Conservation (phyloP, 257 asterid genomes). For the Eucommia ulmoides region DNA sequence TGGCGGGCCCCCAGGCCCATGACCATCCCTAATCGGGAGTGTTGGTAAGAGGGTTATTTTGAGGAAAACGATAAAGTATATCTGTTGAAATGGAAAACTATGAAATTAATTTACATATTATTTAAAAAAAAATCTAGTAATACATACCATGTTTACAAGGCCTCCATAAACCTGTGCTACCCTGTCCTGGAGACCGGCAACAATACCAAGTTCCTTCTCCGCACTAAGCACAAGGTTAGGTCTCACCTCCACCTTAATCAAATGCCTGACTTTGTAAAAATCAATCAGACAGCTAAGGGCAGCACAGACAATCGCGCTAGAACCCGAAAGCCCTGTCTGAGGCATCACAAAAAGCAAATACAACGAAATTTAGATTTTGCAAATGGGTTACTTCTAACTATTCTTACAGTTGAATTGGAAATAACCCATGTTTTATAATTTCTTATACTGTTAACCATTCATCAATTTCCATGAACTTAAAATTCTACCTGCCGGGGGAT, state of each 20-base stretch:
- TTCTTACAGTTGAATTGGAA: too few relatives aligned
- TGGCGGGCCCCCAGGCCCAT: too few relatives aligned
- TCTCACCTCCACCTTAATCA: slow-evolving; percentile 70
- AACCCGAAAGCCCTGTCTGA: slow-evolving; percentile 98
- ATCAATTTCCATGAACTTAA: too few relatives aligned
- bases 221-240: slow-evolving; percentile 86
- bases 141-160: slow-evolving; percentile 72
- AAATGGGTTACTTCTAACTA: too few relatives aligned
- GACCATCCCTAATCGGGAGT: too few relatives aligned
- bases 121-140: neutral
- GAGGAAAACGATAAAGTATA: too few relatives aligned
- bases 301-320: slow-evolving; percentile 94
- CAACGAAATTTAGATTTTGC: neutral
- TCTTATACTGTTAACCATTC: too few relatives aligned
- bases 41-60: too few relatives aligned
- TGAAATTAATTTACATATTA: too few relatives aligned
- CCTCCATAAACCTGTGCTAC: slow-evolving; percentile 99
- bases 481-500: slow-evolving; percentile 81
- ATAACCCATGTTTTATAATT: too few relatives aligned
- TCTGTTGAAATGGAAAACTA: too few relatives aligned
- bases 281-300: slow-evolving; percentile 95
- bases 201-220: slow-evolving; percentile 92
- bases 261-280: slow-evolving; percentile 72
- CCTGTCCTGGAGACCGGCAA: slow-evolving; percentile 96
- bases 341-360: slow-evolving; percentile 10